Evolutionary conservation across 2,329 filamentous ascomycete genomes (phyloP).

Genomic region (Cladosporium sphaerospermum): DNA sequence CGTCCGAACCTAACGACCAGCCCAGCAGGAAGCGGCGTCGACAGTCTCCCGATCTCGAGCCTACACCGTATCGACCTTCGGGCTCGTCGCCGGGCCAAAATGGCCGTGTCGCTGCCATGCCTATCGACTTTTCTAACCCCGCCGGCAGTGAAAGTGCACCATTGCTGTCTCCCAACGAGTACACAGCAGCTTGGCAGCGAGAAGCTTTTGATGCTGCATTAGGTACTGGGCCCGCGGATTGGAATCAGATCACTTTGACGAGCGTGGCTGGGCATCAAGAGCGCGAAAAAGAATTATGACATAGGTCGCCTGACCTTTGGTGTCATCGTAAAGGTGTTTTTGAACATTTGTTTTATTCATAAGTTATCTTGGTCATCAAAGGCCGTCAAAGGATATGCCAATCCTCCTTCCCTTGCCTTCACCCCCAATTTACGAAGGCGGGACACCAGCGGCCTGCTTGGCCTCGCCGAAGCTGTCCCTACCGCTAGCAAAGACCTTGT

Average conservation of each 20-base stretch:
- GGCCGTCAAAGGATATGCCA: neutral
- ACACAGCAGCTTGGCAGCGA: conserved; percentile 17
- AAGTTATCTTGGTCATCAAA: too few species aligned
- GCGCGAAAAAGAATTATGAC: conserved; percentile 27
- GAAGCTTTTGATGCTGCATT: conserved; percentile 24
- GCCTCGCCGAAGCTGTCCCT: conserved; percentile 28
- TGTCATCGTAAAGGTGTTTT: neutral
- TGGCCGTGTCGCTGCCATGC: too few species aligned
- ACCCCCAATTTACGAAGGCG: neutral
- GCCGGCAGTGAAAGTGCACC: neutral
- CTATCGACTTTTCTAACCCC: too few species aligned
- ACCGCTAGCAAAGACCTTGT: conserved; percentile 48
- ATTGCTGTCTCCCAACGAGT: neutral
- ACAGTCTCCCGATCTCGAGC: too few species aligned
- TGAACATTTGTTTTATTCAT: too few species aligned
- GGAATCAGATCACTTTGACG: conserved; percentile 23
- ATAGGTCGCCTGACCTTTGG: neutral
- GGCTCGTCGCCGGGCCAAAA: too few species aligned
- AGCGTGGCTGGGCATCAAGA: conserved; percentile 25
- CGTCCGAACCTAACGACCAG: too few species aligned
- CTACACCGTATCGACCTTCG: too few species aligned
- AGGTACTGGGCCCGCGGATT: conserved; percentile 14
- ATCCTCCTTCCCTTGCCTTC: neutral
- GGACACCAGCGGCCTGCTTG: conserved; percentile 10
- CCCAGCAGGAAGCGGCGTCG: too few species aligned